phyloP scores from a whole-genome alignment of 768 basidiomycete species.

The Pulveroboletus sp. region DNA sequence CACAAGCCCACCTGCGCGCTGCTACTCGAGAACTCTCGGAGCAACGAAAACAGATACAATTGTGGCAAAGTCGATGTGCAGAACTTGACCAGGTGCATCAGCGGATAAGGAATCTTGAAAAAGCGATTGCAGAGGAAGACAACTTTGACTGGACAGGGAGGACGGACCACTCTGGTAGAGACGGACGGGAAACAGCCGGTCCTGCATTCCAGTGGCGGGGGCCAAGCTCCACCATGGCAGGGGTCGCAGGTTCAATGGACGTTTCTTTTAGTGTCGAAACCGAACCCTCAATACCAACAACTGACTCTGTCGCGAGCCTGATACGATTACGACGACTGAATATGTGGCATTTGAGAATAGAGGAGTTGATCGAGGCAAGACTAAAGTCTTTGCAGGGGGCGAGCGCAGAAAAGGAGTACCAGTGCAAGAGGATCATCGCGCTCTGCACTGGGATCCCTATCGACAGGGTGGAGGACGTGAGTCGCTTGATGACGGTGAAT shows the following conservation, averaged over 20 bases:
- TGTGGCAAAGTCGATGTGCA: slow-evolving; percentile 65
- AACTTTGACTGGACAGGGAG: slow-evolving; percentile 88
- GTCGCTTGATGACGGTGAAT: slow-evolving; percentile 30
- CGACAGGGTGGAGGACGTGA: slow-evolving; percentile 86
- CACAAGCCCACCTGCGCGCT: slow-evolving; percentile 79
- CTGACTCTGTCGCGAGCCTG: slow-evolving; percentile 55
- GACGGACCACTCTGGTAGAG: slow-evolving; percentile 39
- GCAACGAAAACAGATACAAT: slow-evolving; percentile 78
- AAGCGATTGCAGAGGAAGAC: slow-evolving; percentile 73
- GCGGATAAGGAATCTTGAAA: slow-evolving; percentile 78
- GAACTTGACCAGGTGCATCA: slow-evolving; percentile 81
- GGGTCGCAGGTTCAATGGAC: slow-evolving; percentile 60
- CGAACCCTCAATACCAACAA: slow-evolving; percentile 65
- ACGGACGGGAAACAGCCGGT: slow-evolving; percentile 31
- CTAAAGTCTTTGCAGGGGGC: slow-evolving; percentile 69
- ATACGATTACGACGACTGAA: slow-evolving; percentile 71
- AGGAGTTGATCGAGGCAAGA: slow-evolving; percentile 66
- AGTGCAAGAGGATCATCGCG: slow-evolving; percentile 88
- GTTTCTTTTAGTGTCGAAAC: slow-evolving; percentile 58
- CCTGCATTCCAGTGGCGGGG: slow-evolving; percentile 73
- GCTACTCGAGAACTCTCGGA: slow-evolving; percentile 89
- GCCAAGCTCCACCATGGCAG: slow-evolving; percentile 58
- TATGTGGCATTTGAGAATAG: slow-evolving; percentile 78
- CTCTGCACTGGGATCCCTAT: slow-evolving; percentile 82
- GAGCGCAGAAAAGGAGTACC: slow-evolving; percentile 83